Conservation (phyloP, 805 yeast genomes). For the Nematodospora valgi region DNA sequence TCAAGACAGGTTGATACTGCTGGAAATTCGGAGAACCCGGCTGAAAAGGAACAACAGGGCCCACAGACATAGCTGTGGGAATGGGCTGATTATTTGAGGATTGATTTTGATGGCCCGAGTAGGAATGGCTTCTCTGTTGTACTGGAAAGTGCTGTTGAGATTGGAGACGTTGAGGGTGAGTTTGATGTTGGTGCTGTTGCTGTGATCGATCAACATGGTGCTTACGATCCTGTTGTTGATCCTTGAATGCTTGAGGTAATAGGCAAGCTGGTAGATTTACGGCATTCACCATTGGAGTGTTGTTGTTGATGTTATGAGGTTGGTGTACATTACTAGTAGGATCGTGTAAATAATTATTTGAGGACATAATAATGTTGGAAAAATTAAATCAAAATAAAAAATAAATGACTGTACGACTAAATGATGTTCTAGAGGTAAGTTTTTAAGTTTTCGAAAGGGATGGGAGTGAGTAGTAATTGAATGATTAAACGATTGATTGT, state of each 20-base stretch:
- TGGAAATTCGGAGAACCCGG: not conserved
- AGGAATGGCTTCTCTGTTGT: slow-evolving; percentile 4
- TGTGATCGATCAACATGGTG: slow-evolving; percentile 10
- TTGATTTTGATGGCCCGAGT: slow-evolving; percentile 3
- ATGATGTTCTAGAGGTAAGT: too few relatives aligned
- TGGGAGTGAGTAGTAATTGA: too few relatives aligned
- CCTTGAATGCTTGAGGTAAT: slow-evolving; percentile 17
- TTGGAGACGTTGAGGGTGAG: slow-evolving; percentile 3
- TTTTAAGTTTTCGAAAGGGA: too few relatives aligned
- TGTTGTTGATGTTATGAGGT: not conserved
- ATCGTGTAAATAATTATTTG: too few relatives aligned
- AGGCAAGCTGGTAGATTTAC: slow-evolving; percentile 23
- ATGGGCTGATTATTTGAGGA: not conserved
- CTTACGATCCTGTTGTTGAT: slow-evolving; percentile 13
- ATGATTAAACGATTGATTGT: too few relatives aligned
- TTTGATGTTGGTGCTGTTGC: slow-evolving; percentile 8
- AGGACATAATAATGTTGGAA: too few relatives aligned
- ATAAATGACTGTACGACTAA: too few relatives aligned
- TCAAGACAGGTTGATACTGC: slow-evolving; percentile 1
- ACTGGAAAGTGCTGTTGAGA: slow-evolving; percentile 4
- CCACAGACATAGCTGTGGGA: not conserved
- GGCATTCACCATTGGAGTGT: slow-evolving; percentile 8
- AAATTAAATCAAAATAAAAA: too few relatives aligned
- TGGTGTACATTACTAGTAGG: too few relatives aligned
- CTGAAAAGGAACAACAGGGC: not conserved